Percentiles rank a stretch among this genome's conserved stretches.
These are phyloP conservation scores for Aspergillus nanangensis DNA, from an alignment of 495 filamentous ascomycete species.

Conservation along the genomic window DNA sequence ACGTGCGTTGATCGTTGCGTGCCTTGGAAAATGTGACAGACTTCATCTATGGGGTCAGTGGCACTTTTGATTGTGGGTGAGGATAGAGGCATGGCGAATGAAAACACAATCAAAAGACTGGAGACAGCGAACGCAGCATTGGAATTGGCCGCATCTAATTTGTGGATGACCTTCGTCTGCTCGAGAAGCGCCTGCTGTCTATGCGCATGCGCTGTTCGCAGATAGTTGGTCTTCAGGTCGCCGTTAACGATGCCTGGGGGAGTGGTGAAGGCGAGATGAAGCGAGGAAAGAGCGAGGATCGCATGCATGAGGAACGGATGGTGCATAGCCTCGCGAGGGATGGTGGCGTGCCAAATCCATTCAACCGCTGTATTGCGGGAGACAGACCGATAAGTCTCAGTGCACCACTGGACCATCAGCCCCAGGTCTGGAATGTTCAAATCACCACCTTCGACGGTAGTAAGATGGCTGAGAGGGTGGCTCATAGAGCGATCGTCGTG, in stretches of 20 bases:
- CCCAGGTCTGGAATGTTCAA: slow-evolving; percentile 34
- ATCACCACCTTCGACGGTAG: slow-evolving; percentile 4
- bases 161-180: slow-evolving; percentile 20
- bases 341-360: slow-evolving; percentile 39
- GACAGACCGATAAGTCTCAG: slow-evolving; percentile 38
- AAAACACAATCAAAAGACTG: slow-evolving; percentile 40
- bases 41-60: slow-evolving; percentile 30
- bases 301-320: slow-evolving; percentile 46
- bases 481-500: no score
- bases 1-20: slow-evolving; percentile 35
- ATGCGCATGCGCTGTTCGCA: slow-evolving; percentile 30
- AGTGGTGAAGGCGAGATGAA: slow-evolving; percentile 33
- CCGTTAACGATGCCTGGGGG: no score
- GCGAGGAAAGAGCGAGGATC: slow-evolving; percentile 44
- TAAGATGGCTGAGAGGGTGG: no score
- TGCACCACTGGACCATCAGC: slow-evolving; percentile 45
- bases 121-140: slow-evolving; percentile 45
- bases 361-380: slow-evolving; percentile 26
- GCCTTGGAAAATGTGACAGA: slow-evolving; percentile 37
- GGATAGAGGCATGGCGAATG: slow-evolving; percentile 35
- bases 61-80: slow-evolving; percentile 11
- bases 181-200: slow-evolving; percentile 32
- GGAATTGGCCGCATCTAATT: slow-evolving; percentile 31
- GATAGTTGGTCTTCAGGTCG: slow-evolving; percentile 18
- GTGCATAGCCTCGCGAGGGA: slow-evolving; percentile 40